phyloP scores from a whole-genome alignment of 2,329 filamentous ascomycete genomes.

The Scytalidium lignicola region DNA sequence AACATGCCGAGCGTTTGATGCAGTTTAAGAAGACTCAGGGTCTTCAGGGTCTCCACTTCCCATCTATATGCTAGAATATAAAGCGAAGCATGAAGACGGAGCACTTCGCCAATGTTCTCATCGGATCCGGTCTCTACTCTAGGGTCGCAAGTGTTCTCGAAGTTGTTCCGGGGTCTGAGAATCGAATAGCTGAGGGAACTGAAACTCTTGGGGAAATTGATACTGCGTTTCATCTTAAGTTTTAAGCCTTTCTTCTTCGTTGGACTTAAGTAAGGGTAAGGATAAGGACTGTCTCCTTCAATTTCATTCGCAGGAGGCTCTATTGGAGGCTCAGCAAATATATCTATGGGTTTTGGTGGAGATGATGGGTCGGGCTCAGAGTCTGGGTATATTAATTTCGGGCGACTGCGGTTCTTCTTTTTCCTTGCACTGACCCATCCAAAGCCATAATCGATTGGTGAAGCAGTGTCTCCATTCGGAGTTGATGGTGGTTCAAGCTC shows the following conservation, averaged over 20 bases:
- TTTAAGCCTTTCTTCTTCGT: neutral
- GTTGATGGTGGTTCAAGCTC: no score
- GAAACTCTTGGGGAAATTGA: conserved; percentile 10
- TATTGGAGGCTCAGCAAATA: no score
- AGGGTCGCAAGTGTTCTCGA: conserved; percentile 7
- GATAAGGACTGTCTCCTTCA: neutral
- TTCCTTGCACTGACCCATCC: conserved; percentile 8
- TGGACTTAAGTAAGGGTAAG: neutral
- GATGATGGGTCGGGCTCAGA: no score
- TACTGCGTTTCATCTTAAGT: conserved; percentile 6
- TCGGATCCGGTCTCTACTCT: conserved; percentile 7
- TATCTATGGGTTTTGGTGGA: no score
- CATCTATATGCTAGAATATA: conserved; percentile 15
- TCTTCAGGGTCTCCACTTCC: conserved; percentile 14
- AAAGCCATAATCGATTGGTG: conserved; percentile 5
- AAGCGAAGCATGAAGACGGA: conserved; percentile 14
- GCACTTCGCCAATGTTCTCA: conserved; percentile 12
- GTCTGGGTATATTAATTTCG: neutral
- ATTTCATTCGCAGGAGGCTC: no score
- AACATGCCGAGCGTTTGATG: conserved; percentile 14
- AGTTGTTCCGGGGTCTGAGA: conserved; percentile 12
- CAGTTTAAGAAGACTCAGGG: conserved; percentile 13
- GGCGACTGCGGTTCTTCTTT: conserved; percentile 6
- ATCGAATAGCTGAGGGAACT: conserved; percentile 14
- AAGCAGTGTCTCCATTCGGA: conserved; percentile 7